Base-by-base conservation (phyloP, 164 flowering plant genomes). In the Amborella trichopoda region DNA sequence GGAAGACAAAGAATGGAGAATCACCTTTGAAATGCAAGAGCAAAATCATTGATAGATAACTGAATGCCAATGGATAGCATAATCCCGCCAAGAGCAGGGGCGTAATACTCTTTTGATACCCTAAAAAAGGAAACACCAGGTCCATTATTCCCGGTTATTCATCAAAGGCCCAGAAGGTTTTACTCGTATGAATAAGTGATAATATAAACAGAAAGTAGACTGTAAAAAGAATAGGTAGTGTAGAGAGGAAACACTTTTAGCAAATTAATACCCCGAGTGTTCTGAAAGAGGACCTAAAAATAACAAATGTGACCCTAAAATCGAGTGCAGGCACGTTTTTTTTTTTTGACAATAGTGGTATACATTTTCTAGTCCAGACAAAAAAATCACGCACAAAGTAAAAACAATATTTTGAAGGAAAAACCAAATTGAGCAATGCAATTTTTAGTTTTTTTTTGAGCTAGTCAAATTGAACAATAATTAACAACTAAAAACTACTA, bases 11-110 rank as follows among this genome's bases (percentile, higher is more conserved):
- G 14, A 25, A 36, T 13, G 23, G 11, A 23, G 17, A 40, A 41
- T 17, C 53, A 90, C 98, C 95, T 81, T 56, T 76, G 73, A 39
- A 83, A 56, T 20, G 89, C 95, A 33, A 90, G 91, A 44, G 84
- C 85, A 55, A 91, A 91, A 72, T 91, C 98, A 54, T 77, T 73
- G 12, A 83, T 14, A 9, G 98, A 91, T 13, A 91, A 76, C 52
- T 53, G 70, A 46, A 91, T 83, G 38, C 98, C 98, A 51, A 91
- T 83, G 2, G 98, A 91, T 38, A 91, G 49, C 98, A 91, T 91
- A 49, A 91, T 91, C 49, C 98, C 98, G 49, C 98, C 98, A 55
- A 91, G 98, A 61, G 96, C 95, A 45, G 98, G 98, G 38, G 98
- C 98, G 65, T 91, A 91, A 22, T 77, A 52, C 40, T 91, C 94